A percentile compares a stretch with the other conserved stretches of the same genome.
Evolutionary conservation across 139 green algal species (phyloP).

Genomic region (Penium margaritaceum): DNA sequence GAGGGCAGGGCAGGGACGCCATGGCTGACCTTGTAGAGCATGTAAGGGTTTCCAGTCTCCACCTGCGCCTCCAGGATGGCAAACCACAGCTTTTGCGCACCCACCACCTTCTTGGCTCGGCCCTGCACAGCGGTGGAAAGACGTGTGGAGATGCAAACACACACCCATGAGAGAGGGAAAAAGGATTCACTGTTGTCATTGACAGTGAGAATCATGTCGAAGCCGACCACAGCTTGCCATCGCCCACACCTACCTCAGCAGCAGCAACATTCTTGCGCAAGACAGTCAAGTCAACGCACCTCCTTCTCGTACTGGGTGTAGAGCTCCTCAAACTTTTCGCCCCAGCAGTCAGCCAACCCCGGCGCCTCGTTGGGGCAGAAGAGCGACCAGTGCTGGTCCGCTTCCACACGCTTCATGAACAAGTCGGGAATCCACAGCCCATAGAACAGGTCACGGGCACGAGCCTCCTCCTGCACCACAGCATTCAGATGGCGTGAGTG

Average conservation of each 20-base stretch:
- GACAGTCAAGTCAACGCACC: too few relatives aligned
- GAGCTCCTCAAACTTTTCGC: constrained; percentile 79
- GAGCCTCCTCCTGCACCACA: constrained; percentile 69
- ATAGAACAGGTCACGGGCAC: constrained; percentile 94
- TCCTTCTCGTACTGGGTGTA: constrained; percentile 66
- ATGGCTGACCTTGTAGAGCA: constrained; percentile 98
- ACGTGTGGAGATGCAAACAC: too few relatives aligned
- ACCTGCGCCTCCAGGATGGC: constrained; percentile 87
- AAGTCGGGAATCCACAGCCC: constrained; percentile 93
- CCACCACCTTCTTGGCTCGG: constrained; percentile 64
- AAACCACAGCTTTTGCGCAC: constrained; percentile 97
- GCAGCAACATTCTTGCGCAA: too few relatives aligned
- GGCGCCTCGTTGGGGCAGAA: constrained; percentile 96
- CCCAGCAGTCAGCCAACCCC: constrained; percentile 90
- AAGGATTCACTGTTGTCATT: too few relatives aligned
- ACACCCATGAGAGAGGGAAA: too few relatives aligned
- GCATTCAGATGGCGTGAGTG: too few relatives aligned
- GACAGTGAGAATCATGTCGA: too few relatives aligned
- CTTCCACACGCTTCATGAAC: constrained; percentile 79
- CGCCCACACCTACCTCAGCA: too few relatives aligned
- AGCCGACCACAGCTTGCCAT: too few relatives aligned
- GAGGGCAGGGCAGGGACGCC: too few relatives aligned
- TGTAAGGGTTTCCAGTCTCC: constrained; percentile 98
- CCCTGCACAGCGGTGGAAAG: too few relatives aligned
- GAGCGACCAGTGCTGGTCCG: constrained; percentile 77